Evolutionary conservation across 2,329 filamentous ascomycete species (phyloP).

Genomic region (Neofusicoccum cordaticola): DNA sequence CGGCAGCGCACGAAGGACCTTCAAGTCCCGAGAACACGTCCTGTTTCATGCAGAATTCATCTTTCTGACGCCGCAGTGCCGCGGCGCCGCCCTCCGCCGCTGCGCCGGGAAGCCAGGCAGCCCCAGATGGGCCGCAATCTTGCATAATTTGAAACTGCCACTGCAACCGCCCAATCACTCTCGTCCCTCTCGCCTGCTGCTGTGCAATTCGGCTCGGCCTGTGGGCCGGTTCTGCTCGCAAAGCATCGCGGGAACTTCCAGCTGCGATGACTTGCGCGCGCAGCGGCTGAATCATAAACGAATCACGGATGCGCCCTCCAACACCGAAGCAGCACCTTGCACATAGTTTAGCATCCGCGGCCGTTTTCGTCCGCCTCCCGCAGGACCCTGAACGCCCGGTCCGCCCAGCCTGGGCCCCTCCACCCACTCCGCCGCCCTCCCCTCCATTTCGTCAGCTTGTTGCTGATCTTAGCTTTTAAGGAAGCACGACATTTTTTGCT

Average conservation of each 20-base stretch:
- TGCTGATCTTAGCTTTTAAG: not conserved
- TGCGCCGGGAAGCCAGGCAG: not conserved
- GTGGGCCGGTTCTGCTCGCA: no score
- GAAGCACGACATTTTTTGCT: not conserved
- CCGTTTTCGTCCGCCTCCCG: conserved; percentile 10
- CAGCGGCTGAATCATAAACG: not conserved
- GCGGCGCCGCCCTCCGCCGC: not conserved
- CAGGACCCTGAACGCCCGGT: not conserved
- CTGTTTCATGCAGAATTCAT: conserved; percentile 1
- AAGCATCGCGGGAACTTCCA: conserved; percentile 2
- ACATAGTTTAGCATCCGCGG: not conserved
- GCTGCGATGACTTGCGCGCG: not conserved
- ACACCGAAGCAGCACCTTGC: not conserved
- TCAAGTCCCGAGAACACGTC: not conserved
- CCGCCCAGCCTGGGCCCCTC: not conserved
- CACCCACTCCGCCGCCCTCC: not conserved
- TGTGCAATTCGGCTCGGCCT: not conserved
- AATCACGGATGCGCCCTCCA: not conserved
- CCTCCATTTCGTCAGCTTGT: not conserved
- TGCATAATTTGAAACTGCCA: not conserved
- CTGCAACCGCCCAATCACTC: not conserved
- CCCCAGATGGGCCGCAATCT: not conserved
- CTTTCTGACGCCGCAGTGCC: not conserved
- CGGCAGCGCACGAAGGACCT: not conserved
- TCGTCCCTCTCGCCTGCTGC: not conserved